Percentiles rank a stretch among this genome's conserved stretches.
Conservation (phyloP, 169 alveolate species). For the Eimeria sp. region DNA sequence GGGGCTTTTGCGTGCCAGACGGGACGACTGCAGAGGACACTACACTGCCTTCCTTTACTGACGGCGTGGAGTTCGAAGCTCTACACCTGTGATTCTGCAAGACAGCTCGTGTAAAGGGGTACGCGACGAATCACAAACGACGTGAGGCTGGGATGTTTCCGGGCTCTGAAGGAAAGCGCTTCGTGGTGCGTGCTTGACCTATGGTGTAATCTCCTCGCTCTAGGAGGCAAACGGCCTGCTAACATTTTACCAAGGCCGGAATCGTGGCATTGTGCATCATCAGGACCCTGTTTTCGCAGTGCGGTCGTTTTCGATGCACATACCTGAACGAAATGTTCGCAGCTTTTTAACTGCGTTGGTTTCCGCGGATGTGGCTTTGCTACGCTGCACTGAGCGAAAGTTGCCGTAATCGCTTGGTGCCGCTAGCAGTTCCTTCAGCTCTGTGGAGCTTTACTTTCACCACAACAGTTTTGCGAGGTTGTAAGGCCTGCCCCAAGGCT, state of each 20-base stretch:
- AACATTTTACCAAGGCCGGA: not conserved
- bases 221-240: not conserved
- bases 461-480: not conserved
- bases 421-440: not conserved
- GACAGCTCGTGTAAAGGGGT: not conserved
- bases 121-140: not conserved
- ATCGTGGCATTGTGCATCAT: not conserved
- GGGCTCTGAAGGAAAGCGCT: not conserved
- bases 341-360: not conserved
- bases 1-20: slow-evolving; percentile 80
- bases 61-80: slow-evolving; percentile 62
- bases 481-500: not conserved
- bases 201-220: not conserved
- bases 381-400: not conserved
- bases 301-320: not conserved
- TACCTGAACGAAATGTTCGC: not conserved
- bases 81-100: not conserved
- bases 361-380: not conserved
- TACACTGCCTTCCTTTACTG: slow-evolving; percentile 71
- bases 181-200: not conserved
- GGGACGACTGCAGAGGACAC: slow-evolving; percentile 81
- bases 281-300: not conserved
- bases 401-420: not conserved
- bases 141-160: not conserved
- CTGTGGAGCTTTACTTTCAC: not conserved